These are phyloP conservation scores for Aspergillus asperescens DNA, from an alignment of 495 filamentous ascomycete genomes.

Conservation along the genomic window DNA sequence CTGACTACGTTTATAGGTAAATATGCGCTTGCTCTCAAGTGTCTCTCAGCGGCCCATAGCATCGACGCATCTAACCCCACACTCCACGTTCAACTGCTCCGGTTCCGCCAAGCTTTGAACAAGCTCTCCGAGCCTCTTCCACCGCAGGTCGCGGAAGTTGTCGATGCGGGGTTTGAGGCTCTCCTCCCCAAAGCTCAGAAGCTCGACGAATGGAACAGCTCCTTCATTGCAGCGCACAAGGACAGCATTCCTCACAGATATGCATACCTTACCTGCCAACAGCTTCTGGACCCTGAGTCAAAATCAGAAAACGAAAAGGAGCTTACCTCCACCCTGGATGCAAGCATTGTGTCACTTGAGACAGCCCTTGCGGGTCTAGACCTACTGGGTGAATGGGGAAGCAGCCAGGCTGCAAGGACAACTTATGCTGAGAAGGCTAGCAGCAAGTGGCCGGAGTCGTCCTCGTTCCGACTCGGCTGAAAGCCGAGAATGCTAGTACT, in stretches of 20 bases:
- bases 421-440: slow-evolving; percentile 60
- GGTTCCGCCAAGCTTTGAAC: slow-evolving; percentile 61
- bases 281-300: slow-evolving; percentile 53
- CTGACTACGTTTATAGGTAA: slow-evolving; percentile 53
- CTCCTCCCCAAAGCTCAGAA: slow-evolving; percentile 51
- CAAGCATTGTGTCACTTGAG: slow-evolving; percentile 49
- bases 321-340: slow-evolving; percentile 51
- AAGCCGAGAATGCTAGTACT: neutral
- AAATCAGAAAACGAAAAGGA: slow-evolving; percentile 55
- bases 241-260: slow-evolving; percentile 59
- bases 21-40: slow-evolving; percentile 77
- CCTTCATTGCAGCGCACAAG: slow-evolving; percentile 58
- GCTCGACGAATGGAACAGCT: slow-evolving; percentile 61
- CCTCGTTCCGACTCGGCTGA: slow-evolving; percentile 46
- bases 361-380: slow-evolving; percentile 57
- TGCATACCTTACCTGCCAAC: slow-evolving; percentile 54
- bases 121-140: slow-evolving; percentile 50
- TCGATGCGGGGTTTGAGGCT: slow-evolving; percentile 60
- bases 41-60: slow-evolving; percentile 64
- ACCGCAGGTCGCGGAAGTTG: slow-evolving; percentile 56
- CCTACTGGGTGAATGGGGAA: slow-evolving; percentile 56
- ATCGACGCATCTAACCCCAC: slow-evolving; percentile 68
- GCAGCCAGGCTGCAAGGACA: slow-evolving; percentile 43
- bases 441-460: slow-evolving; percentile 67
- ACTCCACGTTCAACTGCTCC: slow-evolving; percentile 68